These are phyloP conservation scores for Lipomyces sp. DNA, from an alignment of 805 yeast genomes.

Conservation along the genomic window DNA sequence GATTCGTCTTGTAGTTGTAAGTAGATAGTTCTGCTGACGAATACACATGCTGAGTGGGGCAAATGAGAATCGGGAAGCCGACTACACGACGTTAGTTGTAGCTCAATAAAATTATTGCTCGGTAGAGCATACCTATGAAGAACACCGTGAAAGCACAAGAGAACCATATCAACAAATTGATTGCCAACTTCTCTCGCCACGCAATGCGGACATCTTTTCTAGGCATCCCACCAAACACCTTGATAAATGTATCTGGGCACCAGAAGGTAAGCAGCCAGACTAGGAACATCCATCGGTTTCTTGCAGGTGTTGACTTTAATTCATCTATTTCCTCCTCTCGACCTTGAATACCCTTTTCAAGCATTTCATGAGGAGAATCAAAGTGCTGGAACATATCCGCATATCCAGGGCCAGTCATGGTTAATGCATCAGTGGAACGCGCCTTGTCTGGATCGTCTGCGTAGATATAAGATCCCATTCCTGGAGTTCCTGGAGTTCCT, in stretches of 20 bases:
- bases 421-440: slow-evolving; percentile 37
- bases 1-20: slow-evolving; percentile 42
- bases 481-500: neutral
- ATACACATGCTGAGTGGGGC: slow-evolving; percentile 50
- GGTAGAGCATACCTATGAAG: slow-evolving; percentile 23
- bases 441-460: slow-evolving; percentile 39
- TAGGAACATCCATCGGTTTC: slow-evolving; percentile 48
- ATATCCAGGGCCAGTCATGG: slow-evolving; percentile 32
- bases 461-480: slow-evolving; percentile 19
- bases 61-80: slow-evolving; percentile 50
- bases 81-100: slow-evolving; percentile 36
- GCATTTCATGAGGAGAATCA: slow-evolving; percentile 43
- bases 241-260: slow-evolving; percentile 48
- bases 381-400: slow-evolving; percentile 46
- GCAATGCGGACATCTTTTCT: slow-evolving; percentile 49
- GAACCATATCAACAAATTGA: slow-evolving; percentile 51
- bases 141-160: slow-evolving; percentile 41
- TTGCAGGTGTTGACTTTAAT: slow-evolving; percentile 42
- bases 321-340: slow-evolving; percentile 42
- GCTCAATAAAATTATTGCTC: slow-evolving; percentile 38
- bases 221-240: slow-evolving; percentile 43
- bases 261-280: slow-evolving; percentile 50
- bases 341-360: slow-evolving; percentile 45
- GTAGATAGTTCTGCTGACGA: slow-evolving; percentile 44
- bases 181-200: slow-evolving; percentile 52